A percentile compares a stretch with the other conserved stretches of the same genome.
These are phyloP conservation scores for Ampelocalamus luodianensis DNA, from an alignment of 176 grass and related monocot genomes.

Conservation along the genomic window DNA sequence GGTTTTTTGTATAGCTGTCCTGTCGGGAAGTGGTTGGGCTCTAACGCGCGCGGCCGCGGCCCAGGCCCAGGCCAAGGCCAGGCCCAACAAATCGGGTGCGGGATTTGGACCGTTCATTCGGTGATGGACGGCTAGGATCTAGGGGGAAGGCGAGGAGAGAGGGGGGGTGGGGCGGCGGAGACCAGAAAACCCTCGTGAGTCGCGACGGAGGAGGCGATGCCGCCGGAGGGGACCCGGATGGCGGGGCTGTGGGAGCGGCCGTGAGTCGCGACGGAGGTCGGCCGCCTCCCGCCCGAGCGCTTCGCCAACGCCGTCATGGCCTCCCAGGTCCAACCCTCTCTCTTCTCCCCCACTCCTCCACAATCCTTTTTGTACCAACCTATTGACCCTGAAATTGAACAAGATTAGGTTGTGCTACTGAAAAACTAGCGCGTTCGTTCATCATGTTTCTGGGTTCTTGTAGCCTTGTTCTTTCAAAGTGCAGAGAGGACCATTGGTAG, in stretches of 20 bases:
- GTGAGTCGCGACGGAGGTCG: no score
- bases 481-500: not conserved
- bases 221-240: constrained; percentile 40
- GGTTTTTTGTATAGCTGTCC: not conserved
- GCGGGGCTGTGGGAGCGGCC: constrained; percentile 51
- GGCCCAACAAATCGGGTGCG: not conserved
- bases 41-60: not conserved
- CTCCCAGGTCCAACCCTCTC: constrained; percentile 39
- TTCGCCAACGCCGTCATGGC: constrained; percentile 51
- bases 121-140: not conserved
- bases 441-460: not conserved
- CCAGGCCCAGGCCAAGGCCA: no score
- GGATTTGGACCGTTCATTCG: not conserved
- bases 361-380: not conserved
- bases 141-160: not conserved
- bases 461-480: not conserved
- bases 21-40: not conserved
- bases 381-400: not conserved
- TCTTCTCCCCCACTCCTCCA: not conserved
- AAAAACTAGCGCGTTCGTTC: not conserved
- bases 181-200: constrained; percentile 30
- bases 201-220: constrained; percentile 24
- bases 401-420: not conserved
- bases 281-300: constrained; percentile 45
- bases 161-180: no score